phyloP scores from a whole-genome alignment of 1,139 yeast genomes.

The Schwanniomyces etchellsii region DNA sequence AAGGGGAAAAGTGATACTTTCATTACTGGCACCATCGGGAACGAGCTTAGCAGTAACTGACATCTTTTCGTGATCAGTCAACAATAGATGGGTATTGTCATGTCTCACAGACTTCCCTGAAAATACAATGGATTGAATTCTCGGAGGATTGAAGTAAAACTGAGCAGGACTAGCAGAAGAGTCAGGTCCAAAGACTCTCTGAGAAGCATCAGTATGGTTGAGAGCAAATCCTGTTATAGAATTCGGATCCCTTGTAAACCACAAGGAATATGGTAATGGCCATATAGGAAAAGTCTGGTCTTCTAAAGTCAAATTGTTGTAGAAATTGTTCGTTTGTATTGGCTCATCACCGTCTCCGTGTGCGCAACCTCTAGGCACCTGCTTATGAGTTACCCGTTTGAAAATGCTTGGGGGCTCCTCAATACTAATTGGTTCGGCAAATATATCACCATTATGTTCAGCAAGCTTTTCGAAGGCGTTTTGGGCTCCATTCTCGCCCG shows the following conservation, averaged over 20 bases:
- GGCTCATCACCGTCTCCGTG: slow-evolving; percentile 19
- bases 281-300: slow-evolving; percentile 44
- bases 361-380: slow-evolving; percentile 27
- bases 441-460: too few species aligned
- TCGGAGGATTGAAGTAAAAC: slow-evolving; percentile 43
- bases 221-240: slow-evolving; percentile 38
- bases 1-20: slow-evolving; percentile 26
- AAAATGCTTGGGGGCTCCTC: slow-evolving; percentile 24
- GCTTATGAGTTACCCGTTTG: slow-evolving; percentile 18
- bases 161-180: slow-evolving; percentile 32
- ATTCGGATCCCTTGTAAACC: slow-evolving; percentile 36
- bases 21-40: slow-evolving; percentile 10
- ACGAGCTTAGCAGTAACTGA: slow-evolving; percentile 25
- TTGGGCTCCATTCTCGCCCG: slow-evolving; percentile 1
- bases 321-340: slow-evolving; percentile 42
- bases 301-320: slow-evolving; percentile 35
- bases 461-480: not conserved
- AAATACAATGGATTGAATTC: slow-evolving; percentile 37
- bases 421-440: slow-evolving; percentile 19
- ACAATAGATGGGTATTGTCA: slow-evolving; percentile 14
- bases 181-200: slow-evolving; percentile 42
- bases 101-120: slow-evolving; percentile 25
- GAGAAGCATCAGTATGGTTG: slow-evolving; percentile 38
- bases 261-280: slow-evolving; percentile 44
- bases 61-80: slow-evolving; percentile 28